A percentile compares a stretch with the other conserved stretches of the same genome.
phyloP scores from a whole-genome alignment of 2,329 filamentous ascomycete species.

The Plectosphaerella plurivora region DNA sequence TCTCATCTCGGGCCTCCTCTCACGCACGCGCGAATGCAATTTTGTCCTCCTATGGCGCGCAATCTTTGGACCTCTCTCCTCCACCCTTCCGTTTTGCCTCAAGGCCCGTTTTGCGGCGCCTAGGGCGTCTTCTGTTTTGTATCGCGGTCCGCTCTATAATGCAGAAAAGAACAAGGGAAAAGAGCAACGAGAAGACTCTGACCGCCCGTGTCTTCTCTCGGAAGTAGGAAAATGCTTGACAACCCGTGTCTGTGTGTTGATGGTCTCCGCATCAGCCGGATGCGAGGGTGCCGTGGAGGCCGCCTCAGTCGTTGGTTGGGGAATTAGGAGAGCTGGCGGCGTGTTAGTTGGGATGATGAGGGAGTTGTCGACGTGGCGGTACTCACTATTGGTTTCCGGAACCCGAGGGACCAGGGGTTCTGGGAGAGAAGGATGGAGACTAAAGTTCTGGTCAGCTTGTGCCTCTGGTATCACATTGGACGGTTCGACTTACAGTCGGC shows the following conservation, averaged over 20 bases:
- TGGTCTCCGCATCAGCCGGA: constrained; percentile 8
- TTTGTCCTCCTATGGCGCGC: too few relatives aligned
- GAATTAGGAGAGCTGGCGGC: constrained; percentile 21
- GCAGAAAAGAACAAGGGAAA: constrained; percentile 5
- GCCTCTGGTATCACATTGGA: not conserved
- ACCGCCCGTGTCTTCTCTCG: not conserved
- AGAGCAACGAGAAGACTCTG: too few relatives aligned
- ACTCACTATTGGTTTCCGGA: constrained; percentile 35
- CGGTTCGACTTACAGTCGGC: constrained; percentile 45
- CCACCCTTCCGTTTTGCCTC: too few relatives aligned
- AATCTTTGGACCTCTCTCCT: constrained; percentile 1
- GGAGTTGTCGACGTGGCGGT: not conserved
- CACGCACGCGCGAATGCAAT: too few relatives aligned
- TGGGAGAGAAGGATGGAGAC: constrained; percentile 43
- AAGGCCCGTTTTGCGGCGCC: not conserved
- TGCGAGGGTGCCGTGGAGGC: constrained; percentile 6
- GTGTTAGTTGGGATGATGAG: not conserved
- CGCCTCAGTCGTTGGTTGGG: constrained; percentile 32
- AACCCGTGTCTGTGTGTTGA: constrained; percentile 12
- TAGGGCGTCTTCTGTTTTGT: not conserved
- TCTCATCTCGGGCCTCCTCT: too few relatives aligned
- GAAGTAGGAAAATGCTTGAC: constrained; percentile 11
- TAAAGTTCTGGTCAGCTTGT: constrained; percentile 23
- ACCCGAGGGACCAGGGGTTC: constrained; percentile 37
- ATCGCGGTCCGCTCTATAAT: constrained; percentile 11